Base-by-base conservation (phyloP, 495 filamentous ascomycete genomes). In the Chaetomidium leptoderma region DNA sequence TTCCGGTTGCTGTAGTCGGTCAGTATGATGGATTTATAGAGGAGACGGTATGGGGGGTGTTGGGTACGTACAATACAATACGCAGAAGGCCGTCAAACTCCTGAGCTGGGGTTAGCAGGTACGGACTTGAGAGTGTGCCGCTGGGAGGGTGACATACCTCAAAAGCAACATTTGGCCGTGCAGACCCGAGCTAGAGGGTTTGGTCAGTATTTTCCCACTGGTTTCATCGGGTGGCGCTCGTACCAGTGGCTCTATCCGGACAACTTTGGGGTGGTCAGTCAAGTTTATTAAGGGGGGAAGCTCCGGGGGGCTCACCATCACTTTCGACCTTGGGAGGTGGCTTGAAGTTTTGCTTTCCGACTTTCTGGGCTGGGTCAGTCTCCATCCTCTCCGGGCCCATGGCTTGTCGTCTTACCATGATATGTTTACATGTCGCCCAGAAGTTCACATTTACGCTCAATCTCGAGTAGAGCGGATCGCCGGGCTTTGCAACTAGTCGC, bases 51-150 rank as follows among this genome's bases (percentile, higher is more conserved):
- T 6, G 6, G 32, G 0, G 81, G 44, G 87, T 74, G 24, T 8
- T 0, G 3, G 21, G 8, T 36, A 59, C 58, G 42, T 26, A 65
- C 65, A 97, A 97, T 48, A 81, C 85, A 35, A 97, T 85, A 47
- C 92, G 72, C 62, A 97, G 68, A 59, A 97, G 74, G 0, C 92
- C 92, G 69, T 97, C 92, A 84, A 91, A 97, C 72, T 97, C 92
- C 47, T 66, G 14, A 27, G 17, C 0, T 17, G 13, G 7, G 50
- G 55, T 37, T 17, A 55, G 36, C 32, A 24, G 10, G 14, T 26
- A 21, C 8, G n/a, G 19, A 9, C n/a, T 1, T 13, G 8, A 13
- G 4, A 3, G 16, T 9, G n/a, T 17, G 19, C 17, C 0, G 21
- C 1, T 16, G 3, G n/a, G 5, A 17, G 14, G 23, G 9, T 0